These are phyloP conservation scores for Pseudogymnoascus sp. DNA, from an alignment of 2,329 filamentous ascomycete genomes.

Conservation along the genomic window DNA sequence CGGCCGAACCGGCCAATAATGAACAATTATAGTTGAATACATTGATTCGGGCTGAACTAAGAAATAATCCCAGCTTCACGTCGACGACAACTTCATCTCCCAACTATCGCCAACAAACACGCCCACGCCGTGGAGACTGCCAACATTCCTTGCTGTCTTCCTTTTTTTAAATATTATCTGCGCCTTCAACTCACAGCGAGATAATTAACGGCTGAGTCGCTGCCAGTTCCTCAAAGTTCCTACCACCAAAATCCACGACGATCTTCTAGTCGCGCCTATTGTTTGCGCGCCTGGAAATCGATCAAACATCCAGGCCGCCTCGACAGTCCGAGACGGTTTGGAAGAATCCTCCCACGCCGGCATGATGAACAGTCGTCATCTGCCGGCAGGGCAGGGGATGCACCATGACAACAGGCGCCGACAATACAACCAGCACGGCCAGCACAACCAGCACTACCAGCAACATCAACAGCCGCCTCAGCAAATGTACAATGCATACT, in stretches of 20 bases:
- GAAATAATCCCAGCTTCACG: conserved; percentile 4
- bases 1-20: background rate
- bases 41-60: conserved; percentile 2
- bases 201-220: background rate
- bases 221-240: background rate
- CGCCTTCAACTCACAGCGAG: background rate
- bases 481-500: conserved; percentile 46
- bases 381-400: conserved; percentile 63
- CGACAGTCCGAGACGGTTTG: conserved; percentile 21
- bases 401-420: conserved; percentile 27
- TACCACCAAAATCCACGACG: background rate
- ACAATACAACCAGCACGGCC: conserved; percentile 22
- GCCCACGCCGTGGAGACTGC: background rate
- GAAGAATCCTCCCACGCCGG: conserved; percentile 48
- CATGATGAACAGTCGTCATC: conserved; percentile 71
- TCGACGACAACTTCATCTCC: background rate
- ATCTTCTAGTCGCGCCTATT: conserved; percentile 3
- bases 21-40: background rate
- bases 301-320: conserved; percentile 13
- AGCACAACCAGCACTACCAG: conserved; percentile 13
- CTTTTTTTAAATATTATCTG: background rate
- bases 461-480: conserved; percentile 30
- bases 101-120: background rate
- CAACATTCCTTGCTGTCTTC: background rate
- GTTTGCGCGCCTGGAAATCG: background rate